Evolutionary conservation across 2,329 filamentous ascomycete species (phyloP).

Genomic region (Sporothrix mexicana): DNA sequence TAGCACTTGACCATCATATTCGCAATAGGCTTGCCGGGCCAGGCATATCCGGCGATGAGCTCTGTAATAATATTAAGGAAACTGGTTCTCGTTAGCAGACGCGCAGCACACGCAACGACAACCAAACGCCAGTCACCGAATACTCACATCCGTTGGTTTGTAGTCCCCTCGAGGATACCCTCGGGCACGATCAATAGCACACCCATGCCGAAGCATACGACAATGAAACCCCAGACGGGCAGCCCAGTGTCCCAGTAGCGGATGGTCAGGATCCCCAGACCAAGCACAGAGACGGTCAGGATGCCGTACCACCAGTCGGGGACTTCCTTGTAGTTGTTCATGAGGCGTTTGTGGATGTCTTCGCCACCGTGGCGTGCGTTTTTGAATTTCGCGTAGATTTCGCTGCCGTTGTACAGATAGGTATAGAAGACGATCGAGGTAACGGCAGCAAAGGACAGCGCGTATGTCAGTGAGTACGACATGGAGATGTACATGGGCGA

Average conservation of each 20-base stretch:
- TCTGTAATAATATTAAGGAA: constrained; percentile 55
- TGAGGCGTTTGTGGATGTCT: constrained; percentile 54
- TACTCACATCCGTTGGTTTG: constrained; percentile 41
- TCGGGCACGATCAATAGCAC: constrained; percentile 52
- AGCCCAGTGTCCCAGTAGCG: constrained; percentile 42
- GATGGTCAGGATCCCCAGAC: constrained; percentile 43
- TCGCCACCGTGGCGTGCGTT: constrained; percentile 42
- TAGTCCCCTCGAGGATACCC: constrained; percentile 53
- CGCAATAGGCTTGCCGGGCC: constrained; percentile 53
- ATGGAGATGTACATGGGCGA: constrained; percentile 60
- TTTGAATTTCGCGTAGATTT: constrained; percentile 56
- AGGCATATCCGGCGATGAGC: constrained; percentile 52
- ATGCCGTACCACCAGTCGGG: constrained; percentile 52
- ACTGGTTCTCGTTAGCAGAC: constrained; percentile 43
- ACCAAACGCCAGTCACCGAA: not conserved
- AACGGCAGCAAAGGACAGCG: constrained; percentile 63
- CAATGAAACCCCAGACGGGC: constrained; percentile 43
- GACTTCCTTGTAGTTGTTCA: constrained; percentile 53
- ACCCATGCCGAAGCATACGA: constrained; percentile 52
- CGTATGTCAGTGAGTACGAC: constrained; percentile 57
- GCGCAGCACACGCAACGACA: not conserved
- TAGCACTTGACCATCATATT: constrained; percentile 55
- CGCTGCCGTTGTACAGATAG: constrained; percentile 58
- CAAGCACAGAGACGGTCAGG: constrained; percentile 40
- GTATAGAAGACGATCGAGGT: constrained; percentile 59